phyloP scores from a whole-genome alignment of 2,329 filamentous ascomycete genomes.

The Cladosporium halotolerans region DNA sequence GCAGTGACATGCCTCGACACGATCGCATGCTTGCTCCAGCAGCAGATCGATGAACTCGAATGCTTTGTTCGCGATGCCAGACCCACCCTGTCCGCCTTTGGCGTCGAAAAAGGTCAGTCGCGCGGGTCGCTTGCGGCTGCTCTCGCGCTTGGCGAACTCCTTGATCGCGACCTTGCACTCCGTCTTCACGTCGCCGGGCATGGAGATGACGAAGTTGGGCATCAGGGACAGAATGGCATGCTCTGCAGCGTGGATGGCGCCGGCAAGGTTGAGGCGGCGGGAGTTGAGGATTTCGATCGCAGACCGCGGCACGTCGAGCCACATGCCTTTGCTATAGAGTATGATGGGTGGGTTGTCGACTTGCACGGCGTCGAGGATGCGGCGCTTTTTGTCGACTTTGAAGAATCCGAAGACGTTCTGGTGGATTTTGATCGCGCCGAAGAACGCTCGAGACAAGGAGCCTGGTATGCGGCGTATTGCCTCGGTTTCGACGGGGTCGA shows the following conservation, averaged over 20 bases:
- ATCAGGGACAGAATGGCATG: conserved; percentile 82
- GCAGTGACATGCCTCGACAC: conserved; percentile 72
- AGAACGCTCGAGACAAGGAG: conserved; percentile 67
- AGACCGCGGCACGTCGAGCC: conserved; percentile 79
- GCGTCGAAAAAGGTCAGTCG: conserved; percentile 91
- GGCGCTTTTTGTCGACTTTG: conserved; percentile 80
- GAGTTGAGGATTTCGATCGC: conserved; percentile 74
- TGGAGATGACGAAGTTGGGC: conserved; percentile 83
- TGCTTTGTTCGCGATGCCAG: conserved; percentile 82
- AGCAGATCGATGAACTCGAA: conserved; percentile 87
- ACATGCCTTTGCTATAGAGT: conserved; percentile 81
- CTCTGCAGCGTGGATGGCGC: conserved; percentile 88
- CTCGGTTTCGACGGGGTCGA: conserved; percentile 89
- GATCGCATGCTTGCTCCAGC: conserved; percentile 65
- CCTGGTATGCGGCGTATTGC: conserved; percentile 66
- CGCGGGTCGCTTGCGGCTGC: conserved; percentile 72
- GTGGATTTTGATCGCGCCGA: conserved; percentile 77
- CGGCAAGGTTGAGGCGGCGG: conserved; percentile 71
- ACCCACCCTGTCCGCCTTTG: conserved; percentile 77
- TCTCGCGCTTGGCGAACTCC: conserved; percentile 69
- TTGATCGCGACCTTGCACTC: conserved; percentile 89
- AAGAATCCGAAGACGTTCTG: conserved; percentile 94
- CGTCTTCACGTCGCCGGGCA: conserved; percentile 86
- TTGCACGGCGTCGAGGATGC: conserved; percentile 84
- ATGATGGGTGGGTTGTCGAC: conserved; percentile 91